Conservation (phyloP, 768 basidiomycete genomes). For the Saitozyma sp. region DNA sequence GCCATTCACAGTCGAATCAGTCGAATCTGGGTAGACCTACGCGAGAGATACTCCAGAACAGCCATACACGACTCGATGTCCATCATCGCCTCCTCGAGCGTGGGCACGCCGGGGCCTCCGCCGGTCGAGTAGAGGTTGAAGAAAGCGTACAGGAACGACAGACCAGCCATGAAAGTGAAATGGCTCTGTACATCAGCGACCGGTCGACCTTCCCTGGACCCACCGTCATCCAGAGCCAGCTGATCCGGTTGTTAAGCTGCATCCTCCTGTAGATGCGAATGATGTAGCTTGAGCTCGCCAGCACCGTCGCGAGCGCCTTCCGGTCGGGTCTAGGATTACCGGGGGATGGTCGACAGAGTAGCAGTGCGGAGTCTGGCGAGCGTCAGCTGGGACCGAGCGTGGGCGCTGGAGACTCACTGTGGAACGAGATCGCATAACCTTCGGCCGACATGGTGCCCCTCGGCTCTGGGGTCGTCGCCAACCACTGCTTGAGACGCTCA, state of each 20-base stretch:
- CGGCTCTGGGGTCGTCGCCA: constrained; percentile 50
- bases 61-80: constrained; percentile 52
- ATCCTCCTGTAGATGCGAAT: constrained; percentile 52
- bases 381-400: constrained; percentile 1
- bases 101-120: constrained; percentile 47
- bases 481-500: constrained; percentile 49
- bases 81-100: constrained; percentile 48
- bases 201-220: constrained; percentile 9
- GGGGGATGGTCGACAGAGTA: constrained; percentile 53
- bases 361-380: constrained; percentile 46
- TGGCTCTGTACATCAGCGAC: constrained; percentile 38
- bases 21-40: constrained; percentile 27
- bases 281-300: constrained; percentile 53
- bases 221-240: constrained; percentile 52
- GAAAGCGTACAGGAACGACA: constrained; percentile 52
- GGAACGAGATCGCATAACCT: constrained; percentile 53
- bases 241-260: constrained; percentile 53
- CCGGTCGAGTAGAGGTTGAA: constrained; percentile 53
- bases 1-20: not conserved
- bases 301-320: constrained; percentile 49
- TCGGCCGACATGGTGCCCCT: constrained; percentile 50
- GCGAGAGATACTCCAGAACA: constrained; percentile 50
- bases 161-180: constrained; percentile 52
- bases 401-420: constrained; percentile 43
- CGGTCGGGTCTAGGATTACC: constrained; percentile 51